Percentiles rank a stretch among this genome's conserved stretches.
These are phyloP conservation scores for Alternaria panax DNA, from an alignment of 2,329 filamentous ascomycete genomes.

Conservation along the genomic window DNA sequence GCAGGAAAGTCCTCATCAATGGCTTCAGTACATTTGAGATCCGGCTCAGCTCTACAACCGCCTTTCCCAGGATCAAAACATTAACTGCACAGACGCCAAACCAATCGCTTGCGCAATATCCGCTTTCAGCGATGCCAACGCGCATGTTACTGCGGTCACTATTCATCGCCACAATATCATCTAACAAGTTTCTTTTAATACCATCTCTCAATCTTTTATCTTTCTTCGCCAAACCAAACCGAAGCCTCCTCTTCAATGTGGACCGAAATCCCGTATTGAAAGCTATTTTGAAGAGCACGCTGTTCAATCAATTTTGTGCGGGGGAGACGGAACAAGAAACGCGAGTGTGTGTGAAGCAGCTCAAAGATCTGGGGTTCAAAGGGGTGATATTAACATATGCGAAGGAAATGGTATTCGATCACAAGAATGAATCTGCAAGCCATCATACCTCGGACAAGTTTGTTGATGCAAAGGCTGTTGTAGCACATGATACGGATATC, in stretches of 20 bases:
- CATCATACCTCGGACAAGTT: constrained; percentile 22
- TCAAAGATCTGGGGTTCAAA: constrained; percentile 76
- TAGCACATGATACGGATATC: constrained; percentile 41
- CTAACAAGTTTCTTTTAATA: constrained; percentile 52
- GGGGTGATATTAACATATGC: constrained; percentile 88
- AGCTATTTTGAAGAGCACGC: constrained; percentile 75
- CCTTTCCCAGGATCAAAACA: constrained; percentile 17
- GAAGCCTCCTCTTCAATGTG: constrained; percentile 60
- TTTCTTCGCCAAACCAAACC: constrained; percentile 50
- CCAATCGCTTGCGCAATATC: constrained; percentile 18
- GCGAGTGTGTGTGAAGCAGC: constrained; percentile 63
- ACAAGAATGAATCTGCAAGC: constrained; percentile 36
- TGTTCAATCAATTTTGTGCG: constrained; percentile 91
- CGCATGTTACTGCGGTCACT: constrained; percentile 41
- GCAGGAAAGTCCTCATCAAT: constrained; percentile 1
- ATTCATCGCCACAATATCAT: constrained; percentile 57
- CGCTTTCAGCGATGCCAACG: constrained; percentile 38
- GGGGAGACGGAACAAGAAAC: constrained; percentile 78
- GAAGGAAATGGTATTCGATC: constrained; percentile 65
- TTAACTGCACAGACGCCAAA: constrained; percentile 12
- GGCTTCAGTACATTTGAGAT: constrained; percentile 14
- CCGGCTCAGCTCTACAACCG: constrained; percentile 22
- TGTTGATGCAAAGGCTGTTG: constrained; percentile 1
- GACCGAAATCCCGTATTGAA: constrained; percentile 78
- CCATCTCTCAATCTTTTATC: constrained; percentile 50